These are phyloP conservation scores for Pseudozyma sp. DNA, from an alignment of 1,284 basidiomycete species.

Conservation along the genomic window DNA sequence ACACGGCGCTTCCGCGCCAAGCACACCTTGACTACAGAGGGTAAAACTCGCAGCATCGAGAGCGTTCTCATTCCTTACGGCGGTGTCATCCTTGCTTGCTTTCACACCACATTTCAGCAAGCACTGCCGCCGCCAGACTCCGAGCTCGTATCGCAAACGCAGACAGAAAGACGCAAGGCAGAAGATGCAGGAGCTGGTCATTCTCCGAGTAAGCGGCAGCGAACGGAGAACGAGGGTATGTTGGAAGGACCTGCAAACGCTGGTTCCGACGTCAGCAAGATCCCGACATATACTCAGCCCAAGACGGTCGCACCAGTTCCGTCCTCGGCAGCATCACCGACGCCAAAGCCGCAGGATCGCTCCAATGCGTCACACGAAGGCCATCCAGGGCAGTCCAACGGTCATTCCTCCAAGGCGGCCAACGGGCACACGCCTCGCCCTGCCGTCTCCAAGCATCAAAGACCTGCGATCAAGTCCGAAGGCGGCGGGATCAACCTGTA, in stretches of 20 bases:
- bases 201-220: slow-evolving; percentile 36
- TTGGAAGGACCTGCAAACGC: neutral
- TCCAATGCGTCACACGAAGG: slow-evolving; percentile 3
- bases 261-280: neutral
- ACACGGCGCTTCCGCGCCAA: slow-evolving; percentile 88
- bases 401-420: slow-evolving; percentile 5
- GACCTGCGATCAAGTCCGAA: slow-evolving; percentile 24
- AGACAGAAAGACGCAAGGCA: slow-evolving; percentile 27
- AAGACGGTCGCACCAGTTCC: neutral
- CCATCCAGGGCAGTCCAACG: neutral
- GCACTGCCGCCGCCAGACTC: slow-evolving; percentile 39
- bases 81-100: slow-evolving; percentile 72
- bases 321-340: neutral
- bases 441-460: slow-evolving; percentile 14
- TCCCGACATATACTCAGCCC: neutral
- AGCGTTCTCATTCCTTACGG: slow-evolving; percentile 95
- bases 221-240: slow-evolving; percentile 3
- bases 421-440: slow-evolving; percentile 27
- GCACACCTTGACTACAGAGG: slow-evolving; percentile 76
- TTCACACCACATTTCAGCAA: slow-evolving; percentile 68
- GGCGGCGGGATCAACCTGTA: slow-evolving; percentile 34
- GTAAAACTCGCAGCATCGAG: slow-evolving; percentile 76
- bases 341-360: neutral
- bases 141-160: slow-evolving; percentile 29
- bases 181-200: slow-evolving; percentile 16